phyloP scores from a whole-genome alignment of 495 filamentous ascomycete genomes.

The Niebla homalea region DNA sequence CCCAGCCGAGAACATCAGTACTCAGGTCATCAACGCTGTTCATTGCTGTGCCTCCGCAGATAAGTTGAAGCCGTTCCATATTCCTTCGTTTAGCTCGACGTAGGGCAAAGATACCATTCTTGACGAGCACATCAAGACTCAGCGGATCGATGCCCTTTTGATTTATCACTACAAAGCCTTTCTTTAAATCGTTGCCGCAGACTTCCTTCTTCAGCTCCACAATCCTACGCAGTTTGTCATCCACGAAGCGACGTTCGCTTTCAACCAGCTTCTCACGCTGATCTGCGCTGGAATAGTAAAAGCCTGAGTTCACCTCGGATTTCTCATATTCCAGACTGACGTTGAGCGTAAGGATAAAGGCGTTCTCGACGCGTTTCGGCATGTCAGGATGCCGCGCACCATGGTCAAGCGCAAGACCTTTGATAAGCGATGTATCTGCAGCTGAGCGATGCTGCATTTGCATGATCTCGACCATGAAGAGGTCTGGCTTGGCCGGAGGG shows the following conservation, averaged over 20 bases:
- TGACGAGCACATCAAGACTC: constrained; percentile 86
- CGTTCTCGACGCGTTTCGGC: constrained; percentile 92
- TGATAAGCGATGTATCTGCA: constrained; percentile 89
- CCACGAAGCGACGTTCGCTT: constrained; percentile 89
- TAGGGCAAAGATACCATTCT: constrained; percentile 93
- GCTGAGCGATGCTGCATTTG: constrained; percentile 98
- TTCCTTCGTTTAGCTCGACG: constrained; percentile 92
- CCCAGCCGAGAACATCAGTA: constrained; percentile 88
- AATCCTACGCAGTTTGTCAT: constrained; percentile 94
- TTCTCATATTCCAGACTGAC: constrained; percentile 98
- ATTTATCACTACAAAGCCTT: constrained; percentile 96
- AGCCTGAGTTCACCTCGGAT: constrained; percentile 96
- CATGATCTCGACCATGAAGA: constrained; percentile 99
- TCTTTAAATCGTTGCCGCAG: constrained; percentile 86
- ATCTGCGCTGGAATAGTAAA: constrained; percentile 95
- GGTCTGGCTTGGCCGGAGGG: constrained; percentile 78
- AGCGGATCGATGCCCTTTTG: constrained; percentile 98
- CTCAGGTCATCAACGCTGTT: constrained; percentile 92
- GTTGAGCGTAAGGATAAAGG: constrained; percentile 87
- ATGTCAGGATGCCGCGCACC: constrained; percentile 96
- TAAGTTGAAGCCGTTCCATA: constrained; percentile 93
- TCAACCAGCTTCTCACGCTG: constrained; percentile 96
- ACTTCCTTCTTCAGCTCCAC: constrained; percentile 97
- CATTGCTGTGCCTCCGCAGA: constrained; percentile 80
- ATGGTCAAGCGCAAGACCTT: constrained; percentile 86